Percentiles rank a stretch among this genome's conserved stretches.
phyloP scores from a whole-genome alignment of 2,329 filamentous ascomycete genomes.

The Cercospora berteroae region DNA sequence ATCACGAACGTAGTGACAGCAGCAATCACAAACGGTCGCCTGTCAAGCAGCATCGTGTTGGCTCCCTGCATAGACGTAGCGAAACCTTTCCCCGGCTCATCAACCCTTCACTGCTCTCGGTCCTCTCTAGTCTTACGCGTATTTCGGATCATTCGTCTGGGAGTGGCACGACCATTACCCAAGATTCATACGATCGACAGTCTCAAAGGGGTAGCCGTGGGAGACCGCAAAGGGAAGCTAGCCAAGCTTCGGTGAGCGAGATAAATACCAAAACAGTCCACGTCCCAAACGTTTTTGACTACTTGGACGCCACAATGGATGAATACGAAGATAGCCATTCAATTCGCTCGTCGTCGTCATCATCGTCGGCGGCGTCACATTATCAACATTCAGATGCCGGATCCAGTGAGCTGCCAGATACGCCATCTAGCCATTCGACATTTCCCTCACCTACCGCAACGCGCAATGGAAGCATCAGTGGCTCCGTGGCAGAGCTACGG shows the following conservation, averaged over 20 bases:
- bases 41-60: conserved; percentile 16
- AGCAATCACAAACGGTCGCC: conserved; percentile 27
- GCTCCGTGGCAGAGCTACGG: conserved; percentile 34
- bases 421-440: conserved; percentile 35
- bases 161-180: conserved; percentile 49
- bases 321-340: conserved; percentile 28
- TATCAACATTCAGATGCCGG: conserved; percentile 35
- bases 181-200: conserved; percentile 42
- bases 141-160: conserved; percentile 44
- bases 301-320: conserved; percentile 28
- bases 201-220: conserved; percentile 17
- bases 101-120: conserved; percentile 45
- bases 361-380: conserved; percentile 33
- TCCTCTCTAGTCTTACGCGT: conserved; percentile 44
- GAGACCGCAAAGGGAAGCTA: conserved; percentile 13
- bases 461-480: conserved; percentile 28
- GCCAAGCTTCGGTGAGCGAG: conserved; percentile 20
- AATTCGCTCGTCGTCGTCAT: conserved; percentile 26
- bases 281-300: conserved; percentile 33
- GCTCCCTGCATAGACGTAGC: conserved; percentile 26
- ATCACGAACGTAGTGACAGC: conserved; percentile 22
- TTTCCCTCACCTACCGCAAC: conserved; percentile 34
- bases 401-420: conserved; percentile 34
- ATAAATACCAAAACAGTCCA: conserved; percentile 17
- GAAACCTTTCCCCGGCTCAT: conserved; percentile 37